Conservation (phyloP, 805 yeast species). For the Hanseniaspora mollemarum region DNA sequence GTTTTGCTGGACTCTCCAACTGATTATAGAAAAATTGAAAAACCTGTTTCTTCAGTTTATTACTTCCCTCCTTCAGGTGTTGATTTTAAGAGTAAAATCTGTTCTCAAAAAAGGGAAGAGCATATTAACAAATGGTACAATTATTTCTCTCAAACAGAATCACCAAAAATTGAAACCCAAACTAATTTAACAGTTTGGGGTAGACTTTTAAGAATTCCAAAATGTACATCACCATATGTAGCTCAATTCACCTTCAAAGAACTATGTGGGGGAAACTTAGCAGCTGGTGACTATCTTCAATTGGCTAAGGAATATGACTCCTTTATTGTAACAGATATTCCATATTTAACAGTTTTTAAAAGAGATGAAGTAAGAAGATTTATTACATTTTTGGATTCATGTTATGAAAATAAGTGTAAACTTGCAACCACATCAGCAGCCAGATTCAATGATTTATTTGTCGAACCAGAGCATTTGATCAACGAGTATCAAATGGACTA, state of each 20-base stretch:
- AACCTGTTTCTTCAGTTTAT: constrained; percentile 72
- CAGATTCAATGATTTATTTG: constrained; percentile 72
- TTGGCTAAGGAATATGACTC: constrained; percentile 65
- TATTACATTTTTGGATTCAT: constrained; percentile 90
- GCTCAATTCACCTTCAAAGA: constrained; percentile 84
- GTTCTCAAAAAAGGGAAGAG: constrained; percentile 39
- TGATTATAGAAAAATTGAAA: constrained; percentile 80
- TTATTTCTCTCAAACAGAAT: constrained; percentile 58
- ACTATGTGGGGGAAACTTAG: constrained; percentile 74
- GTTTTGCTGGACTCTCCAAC: constrained; percentile 79
- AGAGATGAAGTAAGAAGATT: constrained; percentile 83
- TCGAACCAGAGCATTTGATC: constrained; percentile 55
- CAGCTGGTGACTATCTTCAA: constrained; percentile 89
- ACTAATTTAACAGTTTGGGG: constrained; percentile 68
- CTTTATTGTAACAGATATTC: constrained; percentile 86
- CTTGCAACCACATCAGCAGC: constrained; percentile 84
- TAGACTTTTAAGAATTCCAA: constrained; percentile 62
- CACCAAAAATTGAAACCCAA: constrained; percentile 20
- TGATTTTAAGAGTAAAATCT: constrained; percentile 40
- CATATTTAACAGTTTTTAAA: constrained; percentile 62
- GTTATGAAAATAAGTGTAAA: constrained; percentile 80
- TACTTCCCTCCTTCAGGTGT: constrained; percentile 60
- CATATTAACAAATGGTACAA: constrained; percentile 72
- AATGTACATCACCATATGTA: constrained; percentile 62
- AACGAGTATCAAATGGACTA: constrained; percentile 29